A percentile compares a stretch with the other conserved stretches of the same genome.
These are phyloP conservation scores for Rhododendron mucronatum DNA, from an alignment of 148 eudicot genomes.

Conservation along the genomic window DNA sequence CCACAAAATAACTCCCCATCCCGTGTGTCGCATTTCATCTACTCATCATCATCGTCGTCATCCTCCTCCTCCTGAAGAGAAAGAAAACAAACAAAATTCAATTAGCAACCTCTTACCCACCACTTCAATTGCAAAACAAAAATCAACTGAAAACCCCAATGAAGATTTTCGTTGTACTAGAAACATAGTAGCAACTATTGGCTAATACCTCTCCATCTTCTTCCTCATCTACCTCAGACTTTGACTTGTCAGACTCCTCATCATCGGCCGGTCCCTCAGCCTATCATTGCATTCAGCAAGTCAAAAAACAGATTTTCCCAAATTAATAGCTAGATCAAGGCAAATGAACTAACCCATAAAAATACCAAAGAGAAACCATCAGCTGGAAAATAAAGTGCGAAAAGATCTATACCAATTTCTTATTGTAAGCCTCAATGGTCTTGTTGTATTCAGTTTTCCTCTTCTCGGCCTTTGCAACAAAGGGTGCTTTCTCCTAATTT, in stretches of 20 bases:
- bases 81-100: neutral
- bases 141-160: neutral
- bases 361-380: neutral
- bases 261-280: conserved; percentile 26
- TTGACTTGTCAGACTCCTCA: conserved; percentile 38
- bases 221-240: conserved; percentile 37
- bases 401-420: conserved; percentile 14
- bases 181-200: neutral
- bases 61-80: conserved; percentile 25
- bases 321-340: neutral
- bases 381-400: neutral
- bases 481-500: conserved; percentile 40
- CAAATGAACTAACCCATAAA: neutral
- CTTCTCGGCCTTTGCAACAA: conserved; percentile 25
- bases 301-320: neutral
- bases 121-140: neutral
- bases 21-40: neutral
- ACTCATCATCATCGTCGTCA: conserved; percentile 25
- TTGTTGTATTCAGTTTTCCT: conserved; percentile 33
- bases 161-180: neutral
- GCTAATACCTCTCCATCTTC: conserved; percentile 29
- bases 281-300: neutral
- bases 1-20: neutral
- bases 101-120: too few species aligned
- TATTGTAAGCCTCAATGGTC: conserved; percentile 27